phyloP scores from a whole-genome alignment of 1,284 basidiomycete genomes.

The Tilletia caries region DNA sequence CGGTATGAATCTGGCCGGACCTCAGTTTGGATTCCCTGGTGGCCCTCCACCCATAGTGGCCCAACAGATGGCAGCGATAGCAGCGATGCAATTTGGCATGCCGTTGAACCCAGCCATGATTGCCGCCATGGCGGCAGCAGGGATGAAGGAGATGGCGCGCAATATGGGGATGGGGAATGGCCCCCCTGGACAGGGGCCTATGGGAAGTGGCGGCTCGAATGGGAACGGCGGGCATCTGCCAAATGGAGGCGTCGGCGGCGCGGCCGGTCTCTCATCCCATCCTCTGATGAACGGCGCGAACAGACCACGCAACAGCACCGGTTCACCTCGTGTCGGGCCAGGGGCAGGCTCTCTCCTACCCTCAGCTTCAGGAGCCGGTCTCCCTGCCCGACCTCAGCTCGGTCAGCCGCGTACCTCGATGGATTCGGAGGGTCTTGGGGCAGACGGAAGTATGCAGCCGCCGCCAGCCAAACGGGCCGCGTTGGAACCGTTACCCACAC shows the following conservation, averaged over 20 bases:
- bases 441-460: not conserved
- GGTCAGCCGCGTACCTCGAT: not conserved
- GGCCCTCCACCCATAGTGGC: not conserved
- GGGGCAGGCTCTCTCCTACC: not conserved
- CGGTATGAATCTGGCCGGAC: not conserved
- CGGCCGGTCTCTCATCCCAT: not conserved
- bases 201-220: not conserved
- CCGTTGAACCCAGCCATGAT: slow-evolving; percentile 3
- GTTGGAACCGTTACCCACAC: not conserved
- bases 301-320: not conserved
- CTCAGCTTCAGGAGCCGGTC: not conserved
- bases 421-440: not conserved
- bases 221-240: not conserved
- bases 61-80: slow-evolving; percentile 8
- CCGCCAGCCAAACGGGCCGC: not conserved
- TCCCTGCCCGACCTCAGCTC: not conserved
- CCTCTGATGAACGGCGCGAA: not conserved
- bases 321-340: not conserved
- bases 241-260: not conserved
- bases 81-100: slow-evolving; percentile 9
- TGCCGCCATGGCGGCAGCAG: slow-evolving; percentile 3
- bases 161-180: not conserved
- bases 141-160: slow-evolving; percentile 12
- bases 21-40: not conserved
- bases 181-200: too few species aligned